Base-by-base conservation (phyloP, 202 grass and related monocot genomes). In the Schoenoplectus tabernaemontani region DNA sequence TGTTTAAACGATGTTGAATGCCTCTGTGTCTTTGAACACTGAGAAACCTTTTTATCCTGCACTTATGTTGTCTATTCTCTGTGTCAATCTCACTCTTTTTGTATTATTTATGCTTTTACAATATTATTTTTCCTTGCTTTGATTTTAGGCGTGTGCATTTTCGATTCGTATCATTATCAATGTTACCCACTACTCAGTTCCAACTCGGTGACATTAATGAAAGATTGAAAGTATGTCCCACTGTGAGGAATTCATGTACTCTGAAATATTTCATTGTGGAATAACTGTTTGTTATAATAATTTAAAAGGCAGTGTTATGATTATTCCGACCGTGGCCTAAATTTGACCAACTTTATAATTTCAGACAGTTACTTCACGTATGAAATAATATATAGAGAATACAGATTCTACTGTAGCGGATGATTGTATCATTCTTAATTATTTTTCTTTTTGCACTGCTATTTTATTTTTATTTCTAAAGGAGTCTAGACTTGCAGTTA, bases 81-180 rank as follows among this genome's bases (percentile, higher is more conserved):
- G 12, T 39, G 46, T 77, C 48, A 58, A 54, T 77, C 74, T 77
- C 74, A 58, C 16, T 77, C 17, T n/a, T 12, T n/a, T 53, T 44
- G 44, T 54, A 26, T 75, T 75, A 15, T 57, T 39, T 77, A 58
- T 41, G 10, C n/a, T n/a, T n/a, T n/a, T 44, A 44, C 16, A 44
- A 44, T 50, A 15, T 24, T 44, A 11, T n/a, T n/a, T 28, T 30
- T 47, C 22, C 9, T 28, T 47, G 42, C 0, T 47, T 28, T 47
- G 3, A 71, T 47, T 11, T 71, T 4, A 1, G 42, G 7, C 22
- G 67, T 58, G 53, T 58, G 73, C 34, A 77, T 77, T 78, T 59
- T 62, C 30, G 76, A 79, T 79, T 63, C 58, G 39, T 62, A 47
- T 63, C 76, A 79, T 79, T 79, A 62, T 79, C 76, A 79, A 42